A percentile compares a stretch with the other conserved stretches of the same genome.
Evolutionary conservation across 2,329 filamentous ascomycete genomes (phyloP).

Genomic region (Tetracladium maxilliforme): DNA sequence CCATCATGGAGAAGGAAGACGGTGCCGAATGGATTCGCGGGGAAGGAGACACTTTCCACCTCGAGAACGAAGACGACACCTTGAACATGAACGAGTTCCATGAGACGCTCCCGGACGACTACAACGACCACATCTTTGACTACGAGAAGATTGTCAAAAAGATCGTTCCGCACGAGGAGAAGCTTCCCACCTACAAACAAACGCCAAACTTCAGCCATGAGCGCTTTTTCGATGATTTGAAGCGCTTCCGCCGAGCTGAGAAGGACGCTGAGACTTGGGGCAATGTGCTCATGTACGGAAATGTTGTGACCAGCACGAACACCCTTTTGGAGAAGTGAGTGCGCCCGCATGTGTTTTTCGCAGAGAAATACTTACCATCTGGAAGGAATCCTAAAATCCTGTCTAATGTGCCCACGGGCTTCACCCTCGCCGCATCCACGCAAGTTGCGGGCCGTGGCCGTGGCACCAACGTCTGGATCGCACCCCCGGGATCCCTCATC

Average conservation of each 20-base stretch:
- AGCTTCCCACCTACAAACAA: conserved; percentile 51
- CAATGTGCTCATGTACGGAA: conserved; percentile 66
- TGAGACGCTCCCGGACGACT: conserved; percentile 28
- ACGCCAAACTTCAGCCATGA: conserved; percentile 82
- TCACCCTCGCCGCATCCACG: conserved; percentile 74
- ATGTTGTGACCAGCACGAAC: conserved; percentile 88
- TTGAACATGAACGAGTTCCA: conserved; percentile 42
- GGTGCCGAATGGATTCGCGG: conserved; percentile 61
- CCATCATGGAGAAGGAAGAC: conserved; percentile 51
- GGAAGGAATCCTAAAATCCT: conserved; percentile 63
- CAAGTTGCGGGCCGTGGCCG: conserved; percentile 81
- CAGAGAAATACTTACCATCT: not conserved
- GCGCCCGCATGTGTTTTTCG: not conserved
- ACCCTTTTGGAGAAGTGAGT: conserved; percentile 75
- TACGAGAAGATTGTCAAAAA: conserved; percentile 61
- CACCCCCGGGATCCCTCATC: conserved; percentile 71
- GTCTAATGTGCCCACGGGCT: conserved; percentile 64
- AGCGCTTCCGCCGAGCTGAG: conserved; percentile 43
- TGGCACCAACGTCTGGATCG: conserved; percentile 89
- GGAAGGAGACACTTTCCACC: conserved; percentile 69
- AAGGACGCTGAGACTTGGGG: conserved; percentile 57
- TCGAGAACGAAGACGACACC: conserved; percentile 50
- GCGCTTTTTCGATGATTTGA: conserved; percentile 59
- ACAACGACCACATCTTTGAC: conserved; percentile 50
- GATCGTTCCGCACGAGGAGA: conserved; percentile 56